Conservation (phyloP, 495 filamentous ascomycete species). For the Neurospora terricola region DNA sequence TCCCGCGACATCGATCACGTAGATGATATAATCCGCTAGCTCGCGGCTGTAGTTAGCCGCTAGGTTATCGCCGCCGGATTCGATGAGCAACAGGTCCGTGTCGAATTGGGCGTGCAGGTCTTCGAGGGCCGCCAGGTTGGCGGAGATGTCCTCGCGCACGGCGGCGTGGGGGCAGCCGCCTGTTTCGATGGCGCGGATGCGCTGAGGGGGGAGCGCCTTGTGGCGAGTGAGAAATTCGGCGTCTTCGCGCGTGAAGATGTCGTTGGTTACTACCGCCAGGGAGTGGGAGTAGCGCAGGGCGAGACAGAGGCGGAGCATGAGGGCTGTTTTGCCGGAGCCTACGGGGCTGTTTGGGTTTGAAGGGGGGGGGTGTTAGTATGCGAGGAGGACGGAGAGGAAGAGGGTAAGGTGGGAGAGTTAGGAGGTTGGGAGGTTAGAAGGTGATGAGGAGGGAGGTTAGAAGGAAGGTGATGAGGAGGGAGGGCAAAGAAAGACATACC, state of each 20-base stretch:
- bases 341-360: slow-evolving; percentile 55
- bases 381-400: slow-evolving; percentile 8
- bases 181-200: slow-evolving; percentile 94
- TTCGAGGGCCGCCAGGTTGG: slow-evolving; percentile 87
- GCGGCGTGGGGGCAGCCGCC: slow-evolving; percentile 96
- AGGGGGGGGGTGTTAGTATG: background rate
- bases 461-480: background rate
- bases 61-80: slow-evolving; percentile 90
- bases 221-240: slow-evolving; percentile 90
- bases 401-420: too few relatives aligned
- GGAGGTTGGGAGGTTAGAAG: too few relatives aligned
- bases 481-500: slow-evolving; percentile 30
- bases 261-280: slow-evolving; percentile 94
- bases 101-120: slow-evolving; percentile 67
- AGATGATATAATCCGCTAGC: slow-evolving; percentile 93
- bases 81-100: slow-evolving; percentile 76
- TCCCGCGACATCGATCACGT: slow-evolving; percentile 95
- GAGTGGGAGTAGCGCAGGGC: slow-evolving; percentile 67
- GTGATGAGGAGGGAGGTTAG: background rate
- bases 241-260: slow-evolving; percentile 98
- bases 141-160: slow-evolving; percentile 91
- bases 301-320: slow-evolving; percentile 84
- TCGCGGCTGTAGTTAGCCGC: slow-evolving; percentile 93
- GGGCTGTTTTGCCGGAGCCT: slow-evolving; percentile 91
- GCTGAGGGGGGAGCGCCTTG: slow-evolving; percentile 65